Evolutionary conservation across 1,284 basidiomycete species (phyloP).

Genomic region (Leccinum fuscescens): DNA sequence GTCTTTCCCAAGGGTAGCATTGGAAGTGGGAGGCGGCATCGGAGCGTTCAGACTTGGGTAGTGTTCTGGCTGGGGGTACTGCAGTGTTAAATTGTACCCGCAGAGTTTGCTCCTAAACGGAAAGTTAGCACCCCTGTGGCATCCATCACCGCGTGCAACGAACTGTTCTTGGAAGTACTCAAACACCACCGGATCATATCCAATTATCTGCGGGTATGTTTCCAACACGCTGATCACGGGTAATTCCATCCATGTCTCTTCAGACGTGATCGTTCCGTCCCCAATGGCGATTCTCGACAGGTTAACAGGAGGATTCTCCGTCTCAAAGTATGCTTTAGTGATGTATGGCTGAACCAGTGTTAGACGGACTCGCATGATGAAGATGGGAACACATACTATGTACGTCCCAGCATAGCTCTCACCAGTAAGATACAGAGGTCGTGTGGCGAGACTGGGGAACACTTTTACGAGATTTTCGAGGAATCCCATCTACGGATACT

Average conservation of each 20-base stretch:
- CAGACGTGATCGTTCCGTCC: slow-evolving; percentile 53
- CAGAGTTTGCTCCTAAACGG: slow-evolving; percentile 55
- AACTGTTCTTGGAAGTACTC: slow-evolving; percentile 69
- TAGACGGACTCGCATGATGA: not conserved
- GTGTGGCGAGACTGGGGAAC: too few relatives aligned
- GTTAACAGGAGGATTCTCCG: slow-evolving; percentile 59
- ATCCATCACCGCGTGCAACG: not conserved
- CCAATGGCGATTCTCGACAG: slow-evolving; percentile 66
- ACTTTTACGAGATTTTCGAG: too few relatives aligned
- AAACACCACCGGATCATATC: slow-evolving; percentile 56
- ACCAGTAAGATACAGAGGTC: too few relatives aligned
- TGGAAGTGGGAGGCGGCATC: too few relatives aligned
- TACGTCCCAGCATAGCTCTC: too few relatives aligned
- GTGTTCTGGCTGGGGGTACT: slow-evolving; percentile 63
- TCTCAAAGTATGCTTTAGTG: slow-evolving; percentile 60
- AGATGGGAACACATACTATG: slow-evolving; percentile 34
- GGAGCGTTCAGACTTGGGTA: too few relatives aligned
- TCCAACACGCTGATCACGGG: slow-evolving; percentile 59
- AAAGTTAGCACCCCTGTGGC: not conserved
- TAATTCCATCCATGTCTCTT: slow-evolving; percentile 46
- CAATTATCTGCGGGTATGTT: slow-evolving; percentile 47
- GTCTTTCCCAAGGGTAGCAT: slow-evolving; percentile 17
- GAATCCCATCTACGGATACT: not conserved
- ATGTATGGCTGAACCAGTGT: slow-evolving; percentile 64
- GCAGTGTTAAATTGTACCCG: slow-evolving; percentile 63